Evolutionary conservation across 2,329 filamentous ascomycete species (phyloP).

Genomic region (Penicillium expansum): DNA sequence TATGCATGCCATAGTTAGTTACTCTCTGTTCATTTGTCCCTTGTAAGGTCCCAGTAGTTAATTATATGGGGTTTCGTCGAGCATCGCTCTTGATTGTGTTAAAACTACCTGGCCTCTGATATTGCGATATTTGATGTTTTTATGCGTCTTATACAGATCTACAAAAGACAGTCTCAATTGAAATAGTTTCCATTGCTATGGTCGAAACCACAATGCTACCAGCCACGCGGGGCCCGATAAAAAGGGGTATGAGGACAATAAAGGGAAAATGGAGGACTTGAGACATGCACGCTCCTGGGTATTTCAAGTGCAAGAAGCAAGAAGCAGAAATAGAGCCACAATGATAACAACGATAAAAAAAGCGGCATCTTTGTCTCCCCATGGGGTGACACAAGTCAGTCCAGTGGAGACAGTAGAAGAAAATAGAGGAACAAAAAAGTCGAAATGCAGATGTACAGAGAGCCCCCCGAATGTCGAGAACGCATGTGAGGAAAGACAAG

Average conservation of each 20-base stretch:
- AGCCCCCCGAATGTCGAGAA: slow-evolving; percentile 6
- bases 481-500: slow-evolving; percentile 8
- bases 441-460: slow-evolving; percentile 14
- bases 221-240: slow-evolving; percentile 5
- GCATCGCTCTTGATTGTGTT: neutral
- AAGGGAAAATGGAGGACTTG: slow-evolving; percentile 16
- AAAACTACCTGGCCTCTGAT: no score
- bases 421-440: slow-evolving; percentile 18
- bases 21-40: neutral
- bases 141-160: neutral
- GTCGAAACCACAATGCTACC: slow-evolving; percentile 11
- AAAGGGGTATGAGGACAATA: slow-evolving; percentile 12
- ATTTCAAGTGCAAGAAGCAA: slow-evolving; percentile 16
- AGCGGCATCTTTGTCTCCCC: slow-evolving; percentile 1
- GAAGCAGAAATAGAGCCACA: slow-evolving; percentile 10
- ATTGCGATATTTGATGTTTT: no score
- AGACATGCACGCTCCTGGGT: slow-evolving; percentile 23
- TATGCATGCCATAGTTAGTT: neutral
- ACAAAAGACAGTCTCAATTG: neutral
- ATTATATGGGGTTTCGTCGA: neutral
- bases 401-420: slow-evolving; percentile 15
- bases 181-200: slow-evolving; percentile 11
- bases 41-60: neutral
- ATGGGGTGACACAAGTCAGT: slow-evolving; percentile 8
- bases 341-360: neutral